A percentile compares a stretch with the other conserved stretches of the same genome.
These are phyloP conservation scores for Marasmius sp. DNA, from an alignment of 1,284 basidiomycete genomes.

Conservation along the genomic window DNA sequence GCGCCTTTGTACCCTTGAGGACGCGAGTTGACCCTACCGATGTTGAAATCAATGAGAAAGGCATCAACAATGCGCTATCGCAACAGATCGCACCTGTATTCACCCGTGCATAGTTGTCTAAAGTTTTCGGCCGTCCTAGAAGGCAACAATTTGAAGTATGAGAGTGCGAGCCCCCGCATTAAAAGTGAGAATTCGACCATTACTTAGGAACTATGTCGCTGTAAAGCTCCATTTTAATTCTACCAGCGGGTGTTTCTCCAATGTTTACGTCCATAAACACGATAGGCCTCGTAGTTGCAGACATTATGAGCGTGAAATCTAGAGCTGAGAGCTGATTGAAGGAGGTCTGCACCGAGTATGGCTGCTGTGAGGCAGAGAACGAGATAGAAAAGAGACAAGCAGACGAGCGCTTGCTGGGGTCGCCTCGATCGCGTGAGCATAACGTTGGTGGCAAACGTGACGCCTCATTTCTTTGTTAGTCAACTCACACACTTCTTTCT, in stretches of 20 bases:
- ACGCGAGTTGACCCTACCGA: constrained; percentile 71
- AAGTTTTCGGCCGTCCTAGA: constrained; percentile 96
- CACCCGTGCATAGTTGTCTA: constrained; percentile 94
- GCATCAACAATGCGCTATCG: constrained; percentile 8
- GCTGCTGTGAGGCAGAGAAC: no score
- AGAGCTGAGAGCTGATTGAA: no score
- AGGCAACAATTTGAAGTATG: not conserved
- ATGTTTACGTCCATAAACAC: constrained; percentile 98
- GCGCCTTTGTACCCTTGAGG: constrained; percentile 90
- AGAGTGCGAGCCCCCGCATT: not conserved
- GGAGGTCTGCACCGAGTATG: no score
- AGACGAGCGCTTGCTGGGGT: no score
- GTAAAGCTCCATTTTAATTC: constrained; percentile 95
- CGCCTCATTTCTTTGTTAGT: no score
- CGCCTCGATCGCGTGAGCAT: no score
- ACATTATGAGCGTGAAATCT: not conserved
- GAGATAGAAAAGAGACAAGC: no score
- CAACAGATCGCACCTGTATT: constrained; percentile 66
- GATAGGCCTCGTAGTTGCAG: constrained; percentile 62
- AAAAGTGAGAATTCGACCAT: constrained; percentile 19
- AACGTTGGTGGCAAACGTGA: no score
- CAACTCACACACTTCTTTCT: no score
- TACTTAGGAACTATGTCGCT: constrained; percentile 90
- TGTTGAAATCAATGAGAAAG: not conserved
- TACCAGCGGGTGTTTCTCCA: constrained; percentile 90